Evolutionary conservation across 2,329 filamentous ascomycete genomes (phyloP).

Genomic region (Mariannaea sp.): DNA sequence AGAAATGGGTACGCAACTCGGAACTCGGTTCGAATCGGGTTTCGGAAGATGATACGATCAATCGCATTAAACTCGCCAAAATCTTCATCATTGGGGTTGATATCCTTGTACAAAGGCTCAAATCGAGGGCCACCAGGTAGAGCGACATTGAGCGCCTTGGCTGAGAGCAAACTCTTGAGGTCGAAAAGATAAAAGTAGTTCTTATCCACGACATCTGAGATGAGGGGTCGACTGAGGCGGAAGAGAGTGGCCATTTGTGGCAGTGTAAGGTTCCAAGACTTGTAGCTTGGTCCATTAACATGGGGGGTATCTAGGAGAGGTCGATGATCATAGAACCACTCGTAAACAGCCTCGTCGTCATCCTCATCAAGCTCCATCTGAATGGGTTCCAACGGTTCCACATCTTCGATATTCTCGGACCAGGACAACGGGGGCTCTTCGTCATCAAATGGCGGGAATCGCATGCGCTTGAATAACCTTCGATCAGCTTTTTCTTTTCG

Average conservation of each 20-base stretch:
- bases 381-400: constrained; percentile 95
- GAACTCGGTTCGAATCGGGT: constrained; percentile 93
- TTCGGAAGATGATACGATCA: constrained; percentile 97
- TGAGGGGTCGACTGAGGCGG: constrained; percentile 84
- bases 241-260: constrained; percentile 97
- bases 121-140: constrained; percentile 97
- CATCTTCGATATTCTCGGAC: constrained; percentile 98
- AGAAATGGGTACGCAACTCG: constrained; percentile 92
- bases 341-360: constrained; percentile 87
- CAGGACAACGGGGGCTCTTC: constrained; percentile 97
- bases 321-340: constrained; percentile 97
- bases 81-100: constrained; percentile 97
- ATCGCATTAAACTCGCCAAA: constrained; percentile 99
- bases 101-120: constrained; percentile 96
- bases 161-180: constrained; percentile 89
- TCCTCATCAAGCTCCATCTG: constrained; percentile 97
- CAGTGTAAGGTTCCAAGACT: constrained; percentile 88
- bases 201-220: constrained; percentile 91
- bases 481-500: constrained; percentile 96
- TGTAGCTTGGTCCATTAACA: constrained; percentile 96
- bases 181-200: constrained; percentile 99
- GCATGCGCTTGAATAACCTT: constrained; percentile 97
- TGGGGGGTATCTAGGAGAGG: constrained; percentile 89
- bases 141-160: constrained; percentile 95
- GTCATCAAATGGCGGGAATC: constrained; percentile 97